phyloP scores from a whole-genome alignment of 805 yeast genomes.

The Yamadazyma ubonensis region DNA sequence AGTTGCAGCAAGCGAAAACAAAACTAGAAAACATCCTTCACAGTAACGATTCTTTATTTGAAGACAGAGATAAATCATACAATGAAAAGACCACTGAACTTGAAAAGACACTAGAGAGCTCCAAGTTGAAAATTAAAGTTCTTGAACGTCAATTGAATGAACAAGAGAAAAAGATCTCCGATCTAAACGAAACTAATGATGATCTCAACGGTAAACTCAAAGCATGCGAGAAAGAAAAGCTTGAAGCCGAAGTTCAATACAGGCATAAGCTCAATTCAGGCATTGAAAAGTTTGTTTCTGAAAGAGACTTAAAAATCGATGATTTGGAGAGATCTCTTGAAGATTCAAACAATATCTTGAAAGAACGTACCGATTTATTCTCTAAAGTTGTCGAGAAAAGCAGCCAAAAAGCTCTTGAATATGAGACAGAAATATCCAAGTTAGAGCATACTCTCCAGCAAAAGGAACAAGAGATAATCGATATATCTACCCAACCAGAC shows the following conservation, averaged over 20 bases:
- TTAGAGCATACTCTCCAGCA: constrained; percentile 1
- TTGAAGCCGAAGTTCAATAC: constrained; percentile 9
- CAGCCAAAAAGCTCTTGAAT: constrained; percentile 2
- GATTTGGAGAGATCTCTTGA: constrained; percentile 6
- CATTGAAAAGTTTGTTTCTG: constrained; percentile 13
- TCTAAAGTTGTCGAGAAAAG: constrained; percentile 2
- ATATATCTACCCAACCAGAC: not conserved
- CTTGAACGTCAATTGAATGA: constrained; percentile 2
- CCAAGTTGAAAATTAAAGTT: not conserved
- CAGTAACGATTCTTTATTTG: constrained; percentile 9
- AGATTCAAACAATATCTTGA: constrained; percentile 8
- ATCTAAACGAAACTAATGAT: not conserved
- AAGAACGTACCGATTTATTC: constrained; percentile 4
- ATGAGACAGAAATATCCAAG: not conserved
- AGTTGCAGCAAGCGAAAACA: constrained; percentile 8
- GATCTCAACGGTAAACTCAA: constrained; percentile 1
- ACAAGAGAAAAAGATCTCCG: constrained; percentile 3
- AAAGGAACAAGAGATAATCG: not conserved
- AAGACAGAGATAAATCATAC: constrained; percentile 5
- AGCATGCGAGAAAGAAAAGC: constrained; percentile 11
- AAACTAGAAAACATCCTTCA: constrained; percentile 13
- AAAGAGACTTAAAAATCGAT: constrained; percentile 13
- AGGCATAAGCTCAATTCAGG: constrained; percentile 10
- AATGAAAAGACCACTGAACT: constrained; percentile 2
- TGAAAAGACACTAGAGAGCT: not conserved